Evolutionary conservation across 495 filamentous ascomycete genomes (phyloP), one percentile per base, ranked within the genome.

Genomic region (Cercophora samala): DNA sequence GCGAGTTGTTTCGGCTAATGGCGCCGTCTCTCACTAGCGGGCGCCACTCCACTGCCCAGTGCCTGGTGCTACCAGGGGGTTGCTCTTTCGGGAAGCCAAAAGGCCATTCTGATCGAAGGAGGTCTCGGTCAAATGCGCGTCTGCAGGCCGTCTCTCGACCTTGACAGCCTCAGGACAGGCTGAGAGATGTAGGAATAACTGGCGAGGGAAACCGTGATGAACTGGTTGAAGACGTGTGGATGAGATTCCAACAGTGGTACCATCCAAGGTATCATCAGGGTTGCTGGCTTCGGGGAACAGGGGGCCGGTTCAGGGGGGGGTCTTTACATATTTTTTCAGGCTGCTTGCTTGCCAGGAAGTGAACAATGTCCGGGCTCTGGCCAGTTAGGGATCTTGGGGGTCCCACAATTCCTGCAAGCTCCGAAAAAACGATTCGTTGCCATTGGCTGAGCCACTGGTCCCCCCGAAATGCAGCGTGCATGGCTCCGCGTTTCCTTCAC

Each of bases 391-490:
- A 73, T 68, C 67, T 60, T 67, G 29, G 58, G 13, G 3, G 66
- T 0, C 62, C 73, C 73, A 72, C 69, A 65, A 68, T 58, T 68
- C 26, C 63, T 62, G 63, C 64, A 63, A 53, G 60, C 54, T 60
- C 24, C 53, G 3, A 19, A 8, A 9, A 8, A 3, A 8, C 66
- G 65, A 72, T 72, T 75, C 58, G 73, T 61, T 66, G 65, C 15
- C 15, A 46, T 46, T 46, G 60, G 4, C 9, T 5, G 11, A 3
- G 6, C 17, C 32, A 69, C 67, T 62, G 29, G 59, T 26, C 63
- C 66, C 68, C 73, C 70, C 69, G 67, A 74, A 72, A 66, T 73
- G 70, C 69, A 70, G 66, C 64, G 68, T 72, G 67, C 62, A 66
- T 66, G 63, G 70, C 66, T 72, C 70, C 66, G 63, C 67, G 63